Evolutionary conservation across 768 basidiomycete species (phyloP), one percentile per base, ranked within the genome.

Genomic region (Mrakia gelida): DNA sequence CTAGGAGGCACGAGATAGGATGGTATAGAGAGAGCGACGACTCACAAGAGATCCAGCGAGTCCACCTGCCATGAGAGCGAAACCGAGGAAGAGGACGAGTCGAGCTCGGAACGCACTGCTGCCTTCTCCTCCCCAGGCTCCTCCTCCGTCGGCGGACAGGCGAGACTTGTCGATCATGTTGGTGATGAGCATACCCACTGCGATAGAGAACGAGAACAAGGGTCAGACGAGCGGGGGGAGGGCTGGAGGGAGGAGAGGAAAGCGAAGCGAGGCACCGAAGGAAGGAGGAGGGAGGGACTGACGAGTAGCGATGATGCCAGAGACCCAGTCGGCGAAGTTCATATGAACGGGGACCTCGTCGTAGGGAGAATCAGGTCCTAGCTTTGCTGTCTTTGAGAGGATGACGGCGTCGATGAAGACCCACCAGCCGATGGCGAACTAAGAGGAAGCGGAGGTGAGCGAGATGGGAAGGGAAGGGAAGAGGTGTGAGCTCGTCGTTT

Each of bases 1-100:
- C 45, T 1, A 32, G 49, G n/a, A 21, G 13, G 52, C 45, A 78
- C 52, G 30, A 49, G 38, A 15, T 21, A 54, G n/a, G n/a, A n/a
- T 16, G 49, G 18, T 41, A 11, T 32, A 32, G 18, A 15, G 26
- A 10, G 54, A 41, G n/a, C 23, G 32, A 56, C n/a, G 65, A 18
- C 61, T 16, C 3, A 98, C 95, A 83, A 97, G 89, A 82, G 94
- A 95, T 71, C 96, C 97, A n/a, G 96, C 97, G 65, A 98, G 83
- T 0, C 97, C 97, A 11, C 97, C 96, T 2, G 97, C 97, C 94
- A 99, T 95, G 67, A 98, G 84, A 0, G 96, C 95, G 82, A 99
- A 97, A 1, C 96, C 96, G 78, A 98, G 88, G 85, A 99, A 99
- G 79, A 98, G 84, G 82, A 96, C 90, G 80, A 97, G 85, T 43